Conservation (phyloP, 169 alveolate genomes). For the Plasmodium coatneyi region DNA sequence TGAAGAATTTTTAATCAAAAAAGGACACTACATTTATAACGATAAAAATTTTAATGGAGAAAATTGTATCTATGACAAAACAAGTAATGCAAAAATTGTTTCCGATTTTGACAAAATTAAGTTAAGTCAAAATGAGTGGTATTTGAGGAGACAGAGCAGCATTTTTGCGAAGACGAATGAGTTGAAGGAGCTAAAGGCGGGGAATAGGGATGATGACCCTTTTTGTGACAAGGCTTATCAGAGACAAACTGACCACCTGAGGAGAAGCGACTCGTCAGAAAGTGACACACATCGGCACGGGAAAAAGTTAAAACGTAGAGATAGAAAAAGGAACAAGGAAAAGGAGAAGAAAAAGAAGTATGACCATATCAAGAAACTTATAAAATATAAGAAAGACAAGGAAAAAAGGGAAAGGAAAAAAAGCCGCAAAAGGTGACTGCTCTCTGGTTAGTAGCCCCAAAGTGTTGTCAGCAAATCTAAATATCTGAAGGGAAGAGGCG, state of each 20-base stretch:
- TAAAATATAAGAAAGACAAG: conserved; percentile 59
- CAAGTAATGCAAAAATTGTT: conserved; percentile 43
- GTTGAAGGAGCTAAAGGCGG: background rate
- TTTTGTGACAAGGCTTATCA: background rate
- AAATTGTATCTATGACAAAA: conserved; percentile 62
- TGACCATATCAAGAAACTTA: conserved; percentile 43
- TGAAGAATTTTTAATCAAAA: conserved; percentile 70
- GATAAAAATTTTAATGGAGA: conserved; percentile 41
- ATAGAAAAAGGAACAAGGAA: background rate
- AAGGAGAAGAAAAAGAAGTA: conserved; percentile 8
- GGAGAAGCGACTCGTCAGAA: conserved; percentile 1
- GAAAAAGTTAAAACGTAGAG: background rate
- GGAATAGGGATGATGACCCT: background rate
- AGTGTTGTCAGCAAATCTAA: background rate
- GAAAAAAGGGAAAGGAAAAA: conserved; percentile 11
- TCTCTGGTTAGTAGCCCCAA: background rate
- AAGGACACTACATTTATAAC: conserved; percentile 55
- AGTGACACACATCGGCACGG: background rate
- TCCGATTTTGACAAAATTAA: conserved; percentile 62
- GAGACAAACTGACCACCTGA: background rate
- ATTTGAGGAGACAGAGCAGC: conserved; percentile 10
- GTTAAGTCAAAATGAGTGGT: conserved; percentile 34
- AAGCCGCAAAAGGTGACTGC: conserved; percentile 3
- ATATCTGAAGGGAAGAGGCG: background rate
- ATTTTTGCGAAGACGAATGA: background rate